Base-by-base conservation (phyloP, 2,329 filamentous ascomycete genomes). In the Trichophyton schoenleinii region DNA sequence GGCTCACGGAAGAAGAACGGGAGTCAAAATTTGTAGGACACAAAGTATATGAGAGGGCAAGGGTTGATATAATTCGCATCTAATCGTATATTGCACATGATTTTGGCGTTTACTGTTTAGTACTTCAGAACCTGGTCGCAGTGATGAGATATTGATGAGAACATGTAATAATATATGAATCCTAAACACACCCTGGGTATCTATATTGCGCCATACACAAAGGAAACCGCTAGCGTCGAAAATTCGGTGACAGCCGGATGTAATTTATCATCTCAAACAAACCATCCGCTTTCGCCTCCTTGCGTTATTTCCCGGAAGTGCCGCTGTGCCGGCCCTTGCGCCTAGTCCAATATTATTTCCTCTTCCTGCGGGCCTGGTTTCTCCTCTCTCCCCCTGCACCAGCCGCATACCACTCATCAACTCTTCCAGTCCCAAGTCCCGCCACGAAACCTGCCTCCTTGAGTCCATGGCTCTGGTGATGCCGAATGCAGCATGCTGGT, bases 41-140 rank as follows among this genome's bases (percentile, higher is more conserved):
- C 73, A 84, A 84, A 67, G 77, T 97, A 25, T 96, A 87, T 74
- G 85, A 92, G 64, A 80, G 94, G 63, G 86, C 89, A 34, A 83
- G 92, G 64, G 89, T 96, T 22, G 92, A 99, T 73, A 87, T 99
- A 70, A 82, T 87, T 42, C 86, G 83, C 77, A 94, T 96, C 71
- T 86, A 73, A 59, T n/a, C 15, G 31, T 20, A 5, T 18, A 1
- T 20, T 25, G 13, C 20, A 20, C 55, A 41, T 22, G 48, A 7
- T 53, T 9, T 11, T 28, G 22, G 25, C 48, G 22, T 53, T 53
- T 53, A 38, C 48, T n/a, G 15, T 28, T 11, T 41, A 18, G 15
- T 34, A 31, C 8, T 42, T 42, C 18, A 25, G 55, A 36, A 18
- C n/a, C n/a, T 41, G 55, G 55, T 22, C 15, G 22, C 3, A 22